A percentile compares a stretch with the other conserved stretches of the same genome.
Conservation (phyloP, 1,284 basidiomycete genomes). For the Schizophyllum amplum region DNA sequence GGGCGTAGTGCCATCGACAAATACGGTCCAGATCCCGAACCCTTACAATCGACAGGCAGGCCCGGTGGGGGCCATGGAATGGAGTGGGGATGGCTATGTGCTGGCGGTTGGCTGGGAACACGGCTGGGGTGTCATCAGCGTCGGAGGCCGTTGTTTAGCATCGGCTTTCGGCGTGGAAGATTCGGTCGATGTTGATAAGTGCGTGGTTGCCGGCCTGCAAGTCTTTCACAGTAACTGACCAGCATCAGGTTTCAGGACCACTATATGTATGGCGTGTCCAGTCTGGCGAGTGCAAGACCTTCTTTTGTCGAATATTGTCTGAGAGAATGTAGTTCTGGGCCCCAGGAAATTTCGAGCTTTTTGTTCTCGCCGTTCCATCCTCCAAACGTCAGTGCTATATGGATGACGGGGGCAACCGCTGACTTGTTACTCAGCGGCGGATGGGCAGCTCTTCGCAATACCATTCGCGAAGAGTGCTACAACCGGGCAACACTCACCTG, state of each 20-base stretch:
- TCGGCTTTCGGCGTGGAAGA: conserved; percentile 69
- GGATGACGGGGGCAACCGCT: conserved; percentile 1
- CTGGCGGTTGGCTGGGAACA: conserved; percentile 91
- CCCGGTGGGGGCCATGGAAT: conserved; percentile 70
- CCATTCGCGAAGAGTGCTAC: conserved; percentile 96
- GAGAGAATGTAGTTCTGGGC: conserved; percentile 74
- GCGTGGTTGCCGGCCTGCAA: conserved; percentile 6
- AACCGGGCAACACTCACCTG: conserved; percentile 86
- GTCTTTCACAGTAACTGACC: conserved; percentile 5
- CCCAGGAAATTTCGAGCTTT: conserved; percentile 82
- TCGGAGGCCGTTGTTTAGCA: conserved; percentile 81
- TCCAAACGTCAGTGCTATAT: conserved; percentile 30
- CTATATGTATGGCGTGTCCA: conserved; percentile 76
- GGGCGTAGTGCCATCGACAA: conserved; percentile 41
- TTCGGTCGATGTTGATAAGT: conserved; percentile 51
- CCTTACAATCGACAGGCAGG: conserved; percentile 58
- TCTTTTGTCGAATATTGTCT: conserved; percentile 1
- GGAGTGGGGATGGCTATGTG: conserved; percentile 94
- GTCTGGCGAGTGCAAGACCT: conserved; percentile 40
- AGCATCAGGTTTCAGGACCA: conserved; percentile 63
- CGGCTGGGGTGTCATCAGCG: conserved; percentile 90
- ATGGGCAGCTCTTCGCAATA: conserved; percentile 74
- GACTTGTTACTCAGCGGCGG: conserved; percentile 30
- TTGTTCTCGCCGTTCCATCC: conserved; percentile 52
- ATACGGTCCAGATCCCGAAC: conserved; percentile 48